These are phyloP conservation scores for Cucumis melo DNA, from an alignment of 306 rosid genomes.

Conservation along the genomic window DNA sequence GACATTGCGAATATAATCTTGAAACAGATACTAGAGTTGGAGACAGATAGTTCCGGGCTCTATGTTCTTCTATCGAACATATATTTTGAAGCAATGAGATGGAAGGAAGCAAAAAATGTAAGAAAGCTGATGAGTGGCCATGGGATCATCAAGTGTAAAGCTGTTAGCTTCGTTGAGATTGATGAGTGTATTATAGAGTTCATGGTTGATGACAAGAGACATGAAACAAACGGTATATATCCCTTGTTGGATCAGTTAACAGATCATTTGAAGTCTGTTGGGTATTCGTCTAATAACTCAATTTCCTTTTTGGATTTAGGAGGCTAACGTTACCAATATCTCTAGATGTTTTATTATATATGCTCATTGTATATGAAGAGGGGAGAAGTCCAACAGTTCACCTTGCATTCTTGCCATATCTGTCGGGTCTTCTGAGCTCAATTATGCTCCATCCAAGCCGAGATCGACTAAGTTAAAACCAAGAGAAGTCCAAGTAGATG, in stretches of 20 bases:
- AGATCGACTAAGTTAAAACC: background rate
- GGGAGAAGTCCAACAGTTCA: background rate
- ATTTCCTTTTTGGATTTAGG: background rate
- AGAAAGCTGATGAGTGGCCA: slow-evolving; percentile 43
- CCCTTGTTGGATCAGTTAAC: slow-evolving; percentile 39
- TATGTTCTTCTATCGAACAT: slow-evolving; percentile 60
- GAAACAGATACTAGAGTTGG: slow-evolving; percentile 54
- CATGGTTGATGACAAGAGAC: slow-evolving; percentile 43
- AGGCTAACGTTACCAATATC: background rate
- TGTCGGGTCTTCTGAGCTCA: background rate
- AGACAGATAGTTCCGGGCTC: slow-evolving; percentile 37
- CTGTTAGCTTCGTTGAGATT: slow-evolving; percentile 49
- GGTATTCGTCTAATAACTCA: background rate
- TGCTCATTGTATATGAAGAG: background rate
- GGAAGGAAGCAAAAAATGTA: slow-evolving; percentile 53
- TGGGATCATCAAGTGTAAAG: slow-evolving; percentile 44
- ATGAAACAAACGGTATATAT: slow-evolving; percentile 20
- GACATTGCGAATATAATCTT: slow-evolving; percentile 45
- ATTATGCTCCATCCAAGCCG: background rate
- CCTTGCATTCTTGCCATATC: background rate
- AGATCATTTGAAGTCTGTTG: slow-evolving; percentile 33
- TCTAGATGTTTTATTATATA: background rate
- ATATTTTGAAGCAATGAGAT: slow-evolving; percentile 54
- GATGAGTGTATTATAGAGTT: slow-evolving; percentile 29
- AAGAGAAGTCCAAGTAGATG: background rate